Base-by-base conservation (phyloP, 2,329 filamentous ascomycete genomes). In the Aspergillus novoparasiticus region DNA sequence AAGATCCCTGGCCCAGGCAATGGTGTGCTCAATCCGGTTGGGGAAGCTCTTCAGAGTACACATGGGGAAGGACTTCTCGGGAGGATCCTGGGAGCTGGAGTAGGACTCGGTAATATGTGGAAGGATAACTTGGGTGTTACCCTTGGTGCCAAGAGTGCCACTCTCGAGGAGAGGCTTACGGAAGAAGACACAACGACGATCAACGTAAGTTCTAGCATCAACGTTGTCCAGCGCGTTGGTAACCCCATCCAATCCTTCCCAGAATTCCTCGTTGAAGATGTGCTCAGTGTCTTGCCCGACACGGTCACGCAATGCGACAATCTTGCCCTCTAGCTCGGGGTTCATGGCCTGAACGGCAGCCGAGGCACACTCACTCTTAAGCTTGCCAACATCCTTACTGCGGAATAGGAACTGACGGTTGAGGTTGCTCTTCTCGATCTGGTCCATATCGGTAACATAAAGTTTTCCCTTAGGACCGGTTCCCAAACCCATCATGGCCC, bases 31-130 rank as follows among this genome's bases (percentile, higher is more conserved):
- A 72, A 99, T 99, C 73, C 90, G 90, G 84, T 99, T 99, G 63
- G 95, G 95, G 84, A 99, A 99, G 79, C 94, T 97, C 75, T 92
- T 89, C 66, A 99, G 86, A 6, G 95, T 98, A 79, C 95, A 99
- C 94, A 98, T 98, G 0, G 95, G 95, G 85, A 99, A 98, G 1
- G 95, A 96, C 82, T 97, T 93, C 84, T 99, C 96, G 0, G 95
- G 95, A 1, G 95, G 95, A 77, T 99, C 96, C 77, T 97, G 94
- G 23, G 95, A 98, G 73, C 90, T 93, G 0, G 95, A 97, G 82
- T 99, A 99, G 1, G 95, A 98, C 79, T 99, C 96, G 0, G 95
- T 98, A 67, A 97, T 82, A 71, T 88, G 87, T 12, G 95, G 96
- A 62, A 99, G 86, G 56, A 99, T 89, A 64, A 99, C 95, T 75